Evolutionary conservation across 495 filamentous ascomycete species (phyloP).

Genomic region (Aspergillus ellipticus): DNA sequence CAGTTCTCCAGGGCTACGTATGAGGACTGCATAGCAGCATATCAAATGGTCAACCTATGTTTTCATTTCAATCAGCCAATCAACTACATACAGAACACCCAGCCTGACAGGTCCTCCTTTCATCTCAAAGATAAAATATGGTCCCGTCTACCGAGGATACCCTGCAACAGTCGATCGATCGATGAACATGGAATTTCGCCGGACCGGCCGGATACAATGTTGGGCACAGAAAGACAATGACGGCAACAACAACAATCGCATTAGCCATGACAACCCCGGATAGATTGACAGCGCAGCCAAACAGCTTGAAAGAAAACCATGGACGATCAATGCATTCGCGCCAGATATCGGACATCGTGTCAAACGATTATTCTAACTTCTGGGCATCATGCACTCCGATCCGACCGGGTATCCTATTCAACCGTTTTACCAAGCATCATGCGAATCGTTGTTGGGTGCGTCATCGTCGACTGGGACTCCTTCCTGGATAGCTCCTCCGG

Average conservation of each 20-base stretch:
- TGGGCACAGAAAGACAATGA: neutral
- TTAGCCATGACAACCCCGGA: too few species aligned
- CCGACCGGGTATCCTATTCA: neutral
- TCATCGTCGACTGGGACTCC: neutral
- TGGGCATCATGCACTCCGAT: neutral
- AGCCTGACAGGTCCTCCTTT: neutral
- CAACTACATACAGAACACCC: neutral
- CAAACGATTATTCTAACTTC: constrained; percentile 6
- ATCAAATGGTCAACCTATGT: neutral
- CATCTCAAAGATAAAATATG: neutral
- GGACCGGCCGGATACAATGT: neutral
- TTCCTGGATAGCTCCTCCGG: constrained; percentile 4
- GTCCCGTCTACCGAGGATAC: neutral
- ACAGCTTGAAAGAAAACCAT: neutral
- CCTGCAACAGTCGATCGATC: neutral
- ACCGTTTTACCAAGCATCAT: neutral
- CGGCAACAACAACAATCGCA: neutral
- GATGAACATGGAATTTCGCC: neutral
- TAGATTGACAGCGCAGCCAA: neutral
- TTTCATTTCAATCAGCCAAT: neutral
- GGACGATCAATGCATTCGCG: constrained; percentile 3
- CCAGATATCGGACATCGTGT: constrained; percentile 8
- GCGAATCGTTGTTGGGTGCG: neutral
- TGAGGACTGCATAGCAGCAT: too few species aligned
- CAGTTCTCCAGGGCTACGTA: too few species aligned